Base-by-base conservation (phyloP, 2,329 filamentous ascomycete genomes). In the Diaporthe batatas region DNA sequence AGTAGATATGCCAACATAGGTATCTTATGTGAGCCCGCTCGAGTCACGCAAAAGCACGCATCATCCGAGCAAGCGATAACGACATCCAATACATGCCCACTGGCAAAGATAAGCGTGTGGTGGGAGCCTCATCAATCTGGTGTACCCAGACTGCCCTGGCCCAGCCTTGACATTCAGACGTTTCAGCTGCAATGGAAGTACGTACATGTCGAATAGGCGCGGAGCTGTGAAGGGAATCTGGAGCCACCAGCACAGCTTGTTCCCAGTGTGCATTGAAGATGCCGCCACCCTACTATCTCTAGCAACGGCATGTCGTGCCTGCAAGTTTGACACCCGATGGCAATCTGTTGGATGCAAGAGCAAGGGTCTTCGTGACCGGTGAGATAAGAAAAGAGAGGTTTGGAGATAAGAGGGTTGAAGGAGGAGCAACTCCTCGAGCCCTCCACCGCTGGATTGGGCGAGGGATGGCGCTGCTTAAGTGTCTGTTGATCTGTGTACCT, bases 61-160 rank as follows among this genome's bases (percentile, higher is more conserved):
- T 64, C 72, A 74, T 74, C 51, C 51, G 44, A 55, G 32, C 70
- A 25, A 42, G 57, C 47, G 72, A 74, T 74, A 74, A 74, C 72
- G 72, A 72, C 72, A 74, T 72, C 55, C 42, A 23, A 39, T n/a
- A 57, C 11, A n/a, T 36, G 39, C 7, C 34, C 49, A 10, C 47
- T 47, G 36, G 42, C 68, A 49, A 32, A 74, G 72, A 74, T 74
- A 74, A 29, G 29, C 34, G 6, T 23, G 25, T 23, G n/a, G 18
- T 36, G 36, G n/a, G 55, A 36, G 54, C 14, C 62, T 67, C 47
- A 4, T n/a, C 14, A 36, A 25, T 67, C 18, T 8, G 44, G 44
- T 34, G 57, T 18, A 12, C 34, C 47, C 59, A 65, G 42, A 29
- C 11, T 42, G 36, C 23, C 34, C 34, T 25, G 34, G 67, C 29